A percentile compares a stretch with the other conserved stretches of the same genome.
These are phyloP conservation scores for Cajanus cajan DNA, from an alignment of 306 rosid genomes.

Conservation along the genomic window DNA sequence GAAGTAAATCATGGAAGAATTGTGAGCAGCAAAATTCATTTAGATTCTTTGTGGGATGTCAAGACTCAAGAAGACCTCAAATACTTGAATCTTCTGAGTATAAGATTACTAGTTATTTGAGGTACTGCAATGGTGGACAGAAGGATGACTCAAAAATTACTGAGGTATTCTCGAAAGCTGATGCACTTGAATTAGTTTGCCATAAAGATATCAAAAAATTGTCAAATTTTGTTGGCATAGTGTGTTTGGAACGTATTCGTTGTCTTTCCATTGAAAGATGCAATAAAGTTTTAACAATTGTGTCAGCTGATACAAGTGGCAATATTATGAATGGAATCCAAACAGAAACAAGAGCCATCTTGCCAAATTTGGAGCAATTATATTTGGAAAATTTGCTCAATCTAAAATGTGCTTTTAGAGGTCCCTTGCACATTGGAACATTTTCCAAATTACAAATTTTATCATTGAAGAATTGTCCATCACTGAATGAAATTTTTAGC, in stretches of 20 bases:
- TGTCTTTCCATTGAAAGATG: slow-evolving; percentile 29
- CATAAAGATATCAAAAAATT: slow-evolving; percentile 5
- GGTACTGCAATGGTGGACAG: slow-evolving; percentile 6
- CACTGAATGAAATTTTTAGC: slow-evolving; percentile 11
- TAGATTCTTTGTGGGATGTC: slow-evolving; percentile 30
- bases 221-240: slow-evolving; percentile 10
- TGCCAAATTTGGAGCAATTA: slow-evolving; percentile 32
- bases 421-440: slow-evolving; percentile 1
- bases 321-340: background rate
- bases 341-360: background rate
- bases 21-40: slow-evolving; percentile 6
- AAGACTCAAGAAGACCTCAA: slow-evolving; percentile 2
- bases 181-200: slow-evolving; percentile 30
- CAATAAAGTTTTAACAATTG: slow-evolving; percentile 10
- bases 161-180: slow-evolving; percentile 22
- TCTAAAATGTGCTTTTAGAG: slow-evolving; percentile 10
- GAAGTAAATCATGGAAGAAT: background rate
- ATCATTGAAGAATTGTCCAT: slow-evolving; percentile 20
- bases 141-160: background rate
- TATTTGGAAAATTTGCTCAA: slow-evolving; percentile 16
- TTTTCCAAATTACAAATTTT: slow-evolving; percentile 21
- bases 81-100: slow-evolving; percentile 32
- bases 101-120: slow-evolving; percentile 20
- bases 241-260: slow-evolving; percentile 9
- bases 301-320: background rate